These are phyloP conservation scores for Podaxis sp. DNA, from an alignment of 768 basidiomycete genomes.

Conservation along the genomic window DNA sequence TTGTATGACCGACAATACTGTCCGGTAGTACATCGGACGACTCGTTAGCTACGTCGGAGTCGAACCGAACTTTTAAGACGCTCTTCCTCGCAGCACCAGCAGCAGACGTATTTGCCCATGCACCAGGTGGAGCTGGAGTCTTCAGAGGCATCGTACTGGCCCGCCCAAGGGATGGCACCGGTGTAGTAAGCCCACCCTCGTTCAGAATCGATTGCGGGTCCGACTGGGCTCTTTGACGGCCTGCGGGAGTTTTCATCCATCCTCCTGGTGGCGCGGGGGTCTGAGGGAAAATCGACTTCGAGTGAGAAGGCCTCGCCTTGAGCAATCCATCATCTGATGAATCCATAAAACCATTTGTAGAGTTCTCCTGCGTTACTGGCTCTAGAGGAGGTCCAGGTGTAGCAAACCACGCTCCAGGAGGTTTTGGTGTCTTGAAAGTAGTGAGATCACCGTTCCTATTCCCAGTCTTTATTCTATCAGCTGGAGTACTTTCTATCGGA, in stretches of 20 bases:
- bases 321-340: conserved; percentile 7
- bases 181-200: conserved; percentile 41
- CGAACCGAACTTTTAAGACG: conserved; percentile 72
- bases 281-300: conserved; percentile 19
- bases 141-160: conserved; percentile 43
- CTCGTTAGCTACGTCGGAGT: conserved; percentile 32
- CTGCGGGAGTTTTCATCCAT: conserved; percentile 32
- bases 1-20: conserved; percentile 11
- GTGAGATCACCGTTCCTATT: conserved; percentile 20
- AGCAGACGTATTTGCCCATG: conserved; percentile 59
- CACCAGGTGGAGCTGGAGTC: conserved; percentile 71
- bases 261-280: conserved; percentile 35
- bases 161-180: conserved; percentile 48
- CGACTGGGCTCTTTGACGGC: conserved; percentile 10
- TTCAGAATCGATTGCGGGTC: conserved; percentile 24
- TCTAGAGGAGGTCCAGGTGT: conserved; percentile 28
- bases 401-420: conserved; percentile 37
- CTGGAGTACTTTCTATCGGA: background rate
- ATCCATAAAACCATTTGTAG: conserved; percentile 3
- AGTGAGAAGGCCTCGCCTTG: conserved; percentile 8
- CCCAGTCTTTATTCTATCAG: conserved; percentile 3
- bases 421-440: conserved; percentile 42
- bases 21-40: conserved; percentile 18
- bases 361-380: conserved; percentile 11
- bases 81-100: conserved; percentile 40